These are phyloP conservation scores for Xerocomellus chrysenteron DNA, from an alignment of 768 basidiomycete species.

Conservation along the genomic window DNA sequence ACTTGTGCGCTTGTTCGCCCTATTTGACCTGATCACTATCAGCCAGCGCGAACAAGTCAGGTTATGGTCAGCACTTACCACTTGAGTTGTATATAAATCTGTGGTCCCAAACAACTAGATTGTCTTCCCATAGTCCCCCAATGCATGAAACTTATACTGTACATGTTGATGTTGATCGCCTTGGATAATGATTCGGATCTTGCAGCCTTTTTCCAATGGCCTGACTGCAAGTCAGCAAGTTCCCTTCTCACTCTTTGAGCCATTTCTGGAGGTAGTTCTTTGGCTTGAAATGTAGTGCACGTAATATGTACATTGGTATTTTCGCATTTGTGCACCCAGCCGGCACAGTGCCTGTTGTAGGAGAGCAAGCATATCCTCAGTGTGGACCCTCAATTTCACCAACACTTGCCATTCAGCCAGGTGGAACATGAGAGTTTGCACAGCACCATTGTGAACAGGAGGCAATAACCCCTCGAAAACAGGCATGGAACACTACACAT, in stretches of 20 bases:
- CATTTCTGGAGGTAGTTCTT: background rate
- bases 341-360: background rate
- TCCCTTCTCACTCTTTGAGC: background rate
- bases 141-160: slow-evolving; percentile 27
- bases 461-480: slow-evolving; percentile 40
- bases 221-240: background rate
- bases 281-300: background rate
- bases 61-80: too few relatives aligned
- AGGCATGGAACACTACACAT: slow-evolving; percentile 35
- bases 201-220: background rate
- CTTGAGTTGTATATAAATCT: too few relatives aligned
- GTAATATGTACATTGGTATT: background rate
- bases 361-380: background rate
- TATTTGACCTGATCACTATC: background rate
- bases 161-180: slow-evolving; percentile 26
- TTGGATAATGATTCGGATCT: background rate
- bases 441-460: slow-evolving; percentile 17
- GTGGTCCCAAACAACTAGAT: background rate
- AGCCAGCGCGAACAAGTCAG: too few relatives aligned
- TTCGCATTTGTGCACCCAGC: background rate
- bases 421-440: slow-evolving; percentile 23
- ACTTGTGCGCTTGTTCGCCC: background rate
- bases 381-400: background rate
- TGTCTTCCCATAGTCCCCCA: slow-evolving; percentile 23
- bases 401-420: slow-evolving; percentile 19